Percentiles rank a stretch among this genome's conserved stretches.
Conservation (phyloP, 495 filamentous ascomycete genomes). For the Lophiostoma macrostomum region DNA sequence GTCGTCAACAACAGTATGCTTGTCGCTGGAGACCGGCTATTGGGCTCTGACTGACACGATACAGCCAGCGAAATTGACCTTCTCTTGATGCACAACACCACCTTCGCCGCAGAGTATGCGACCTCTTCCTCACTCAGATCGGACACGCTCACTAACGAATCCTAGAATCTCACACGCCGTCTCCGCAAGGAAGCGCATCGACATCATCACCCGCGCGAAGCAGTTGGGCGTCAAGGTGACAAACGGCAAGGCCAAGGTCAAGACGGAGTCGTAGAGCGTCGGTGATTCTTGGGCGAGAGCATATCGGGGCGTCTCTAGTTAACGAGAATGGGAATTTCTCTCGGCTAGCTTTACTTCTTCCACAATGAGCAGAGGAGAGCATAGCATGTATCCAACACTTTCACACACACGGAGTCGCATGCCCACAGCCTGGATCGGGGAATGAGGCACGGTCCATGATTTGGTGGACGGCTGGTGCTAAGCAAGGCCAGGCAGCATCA, state of each 20-base stretch:
- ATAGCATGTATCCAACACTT: conserved; percentile 31
- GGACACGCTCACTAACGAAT: conserved; percentile 26
- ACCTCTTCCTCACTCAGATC: conserved; percentile 23
- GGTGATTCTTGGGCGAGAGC: conserved; percentile 12
- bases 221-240: conserved; percentile 98
- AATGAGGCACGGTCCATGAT: not conserved
- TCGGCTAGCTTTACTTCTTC: not conserved
- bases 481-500: not conserved
- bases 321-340: conserved; percentile 21
- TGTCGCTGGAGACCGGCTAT: not conserved
- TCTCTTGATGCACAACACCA: conserved; percentile 99
- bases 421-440: no score
- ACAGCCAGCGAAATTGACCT: conserved; percentile 81
- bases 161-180: conserved; percentile 91
- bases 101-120: conserved; percentile 95
- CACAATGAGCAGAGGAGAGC: conserved; percentile 8
- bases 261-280: conserved; percentile 78
- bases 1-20: conserved; percentile 77
- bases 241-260: conserved; percentile 97
- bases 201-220: conserved; percentile 94
- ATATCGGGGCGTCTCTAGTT: conserved; percentile 25
- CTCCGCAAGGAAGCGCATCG: conserved; percentile 96
- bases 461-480: not conserved
- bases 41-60: not conserved
- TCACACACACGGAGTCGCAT: not conserved